phyloP scores from a whole-genome alignment of 768 basidiomycete genomes.

The Auriscalpium microsporum region DNA sequence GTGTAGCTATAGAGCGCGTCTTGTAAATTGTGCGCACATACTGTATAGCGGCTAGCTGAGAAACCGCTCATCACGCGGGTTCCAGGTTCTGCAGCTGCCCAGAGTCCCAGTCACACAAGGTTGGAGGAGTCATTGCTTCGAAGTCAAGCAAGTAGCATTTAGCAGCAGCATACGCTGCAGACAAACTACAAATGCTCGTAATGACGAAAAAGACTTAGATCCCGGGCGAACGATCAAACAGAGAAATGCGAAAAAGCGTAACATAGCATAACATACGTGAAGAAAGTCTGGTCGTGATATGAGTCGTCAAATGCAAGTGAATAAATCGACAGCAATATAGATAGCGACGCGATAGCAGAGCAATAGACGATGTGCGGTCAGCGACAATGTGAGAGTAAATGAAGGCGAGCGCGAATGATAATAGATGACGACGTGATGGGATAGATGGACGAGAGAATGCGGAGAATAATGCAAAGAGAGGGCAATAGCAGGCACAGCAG shows the following conservation, averaged over 20 bases:
- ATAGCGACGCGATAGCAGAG: background rate
- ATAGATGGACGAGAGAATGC: background rate
- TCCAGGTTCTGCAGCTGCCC: too few relatives aligned
- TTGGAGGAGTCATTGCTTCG: too few relatives aligned
- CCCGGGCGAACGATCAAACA: background rate
- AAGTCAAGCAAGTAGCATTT: too few relatives aligned
- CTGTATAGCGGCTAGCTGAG: too few relatives aligned
- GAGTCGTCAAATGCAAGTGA: background rate
- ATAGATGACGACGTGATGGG: too few relatives aligned
- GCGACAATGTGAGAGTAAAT: background rate
- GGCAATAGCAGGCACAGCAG: background rate
- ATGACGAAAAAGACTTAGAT: too few relatives aligned
- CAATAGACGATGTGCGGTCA: background rate
- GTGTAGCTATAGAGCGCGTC: too few relatives aligned
- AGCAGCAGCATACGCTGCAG: too few relatives aligned
- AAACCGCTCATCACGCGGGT: too few relatives aligned
- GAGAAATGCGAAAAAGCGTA: background rate
- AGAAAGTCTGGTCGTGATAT: background rate
- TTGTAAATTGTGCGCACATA: too few relatives aligned
- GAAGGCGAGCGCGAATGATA: background rate
- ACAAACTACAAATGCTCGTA: too few relatives aligned
- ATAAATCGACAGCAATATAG: background rate
- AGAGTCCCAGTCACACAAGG: too few relatives aligned
- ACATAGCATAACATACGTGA: background rate
- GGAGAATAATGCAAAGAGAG: background rate